These are phyloP conservation scores for Talaromyces sp. DNA, from an alignment of 2,329 filamentous ascomycete genomes.

Conservation along the genomic window DNA sequence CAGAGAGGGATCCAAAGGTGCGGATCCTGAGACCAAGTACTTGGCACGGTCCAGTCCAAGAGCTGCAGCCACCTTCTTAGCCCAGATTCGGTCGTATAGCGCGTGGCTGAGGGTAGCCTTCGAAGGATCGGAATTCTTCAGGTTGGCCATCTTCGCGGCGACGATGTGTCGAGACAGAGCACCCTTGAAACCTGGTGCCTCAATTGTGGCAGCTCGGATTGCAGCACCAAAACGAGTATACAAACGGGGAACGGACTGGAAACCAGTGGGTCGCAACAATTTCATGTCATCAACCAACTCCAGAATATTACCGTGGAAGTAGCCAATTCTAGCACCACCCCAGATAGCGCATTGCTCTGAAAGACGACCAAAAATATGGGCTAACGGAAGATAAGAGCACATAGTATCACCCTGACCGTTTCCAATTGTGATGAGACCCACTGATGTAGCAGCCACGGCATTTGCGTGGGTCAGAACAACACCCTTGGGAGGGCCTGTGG, in stretches of 20 bases:
- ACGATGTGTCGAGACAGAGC: slow-evolving; percentile 79
- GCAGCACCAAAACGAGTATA: slow-evolving; percentile 88
- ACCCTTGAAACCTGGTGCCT: slow-evolving; percentile 78
- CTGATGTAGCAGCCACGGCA: slow-evolving; percentile 72
- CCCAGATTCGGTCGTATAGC: slow-evolving; percentile 73
- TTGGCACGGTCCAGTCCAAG: slow-evolving; percentile 75
- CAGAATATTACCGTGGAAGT: slow-evolving; percentile 89
- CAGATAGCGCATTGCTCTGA: slow-evolving; percentile 75
- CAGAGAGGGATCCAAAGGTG: slow-evolving; percentile 83
- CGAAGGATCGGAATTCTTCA: slow-evolving; percentile 68
- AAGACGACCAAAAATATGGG: slow-evolving; percentile 90
- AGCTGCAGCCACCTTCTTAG: slow-evolving; percentile 79
- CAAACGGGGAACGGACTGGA: slow-evolving; percentile 87
- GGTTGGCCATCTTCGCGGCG: slow-evolving; percentile 74
- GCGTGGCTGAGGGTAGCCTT: slow-evolving; percentile 67
- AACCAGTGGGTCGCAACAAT: slow-evolving; percentile 75
- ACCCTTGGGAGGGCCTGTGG: slow-evolving; percentile 66
- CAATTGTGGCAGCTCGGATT: slow-evolving; percentile 76
- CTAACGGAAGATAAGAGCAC: slow-evolving; percentile 87
- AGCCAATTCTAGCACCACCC: slow-evolving; percentile 76
- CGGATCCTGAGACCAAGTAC: slow-evolving; percentile 83
- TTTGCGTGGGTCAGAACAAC: slow-evolving; percentile 76
- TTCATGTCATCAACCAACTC: slow-evolving; percentile 91
- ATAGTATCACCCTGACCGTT: slow-evolving; percentile 64
- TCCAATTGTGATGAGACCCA: slow-evolving; percentile 59